Evolutionary conservation across 352 stramenopile species (phyloP).

Genomic region (Aphanomyces astaci): DNA sequence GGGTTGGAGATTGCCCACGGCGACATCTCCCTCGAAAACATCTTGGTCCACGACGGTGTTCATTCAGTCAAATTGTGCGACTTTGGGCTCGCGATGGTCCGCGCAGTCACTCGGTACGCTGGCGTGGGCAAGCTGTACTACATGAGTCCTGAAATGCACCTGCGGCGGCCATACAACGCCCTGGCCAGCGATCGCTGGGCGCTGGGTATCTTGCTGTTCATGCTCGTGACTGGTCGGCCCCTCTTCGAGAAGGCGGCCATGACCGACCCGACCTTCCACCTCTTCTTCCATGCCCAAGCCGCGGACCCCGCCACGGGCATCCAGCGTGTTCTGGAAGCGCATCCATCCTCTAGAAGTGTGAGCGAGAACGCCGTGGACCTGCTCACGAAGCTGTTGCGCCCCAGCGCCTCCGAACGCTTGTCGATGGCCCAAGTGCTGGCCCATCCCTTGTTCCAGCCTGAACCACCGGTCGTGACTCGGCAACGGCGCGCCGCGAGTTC

Average conservation of each 20-base stretch:
- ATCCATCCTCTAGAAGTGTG: neutral
- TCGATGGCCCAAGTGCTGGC: constrained; percentile 52
- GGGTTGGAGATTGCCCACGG: constrained; percentile 33
- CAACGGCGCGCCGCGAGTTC: neutral
- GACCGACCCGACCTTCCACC: constrained; percentile 1
- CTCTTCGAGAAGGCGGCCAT: constrained; percentile 16
- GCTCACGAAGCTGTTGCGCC: neutral
- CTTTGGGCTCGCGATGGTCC: constrained; percentile 34
- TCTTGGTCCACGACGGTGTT: constrained; percentile 26
- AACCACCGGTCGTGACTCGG: constrained; percentile 5
- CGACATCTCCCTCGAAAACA: constrained; percentile 56
- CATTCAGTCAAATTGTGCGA: constrained; percentile 39
- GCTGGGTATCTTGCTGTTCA: constrained; percentile 20
- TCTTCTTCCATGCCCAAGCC: constrained; percentile 16
- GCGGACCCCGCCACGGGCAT: neutral
- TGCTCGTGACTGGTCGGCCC: constrained; percentile 19
- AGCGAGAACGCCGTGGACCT: neutral
- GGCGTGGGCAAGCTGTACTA: constrained; percentile 23
- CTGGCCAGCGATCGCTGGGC: constrained; percentile 11
- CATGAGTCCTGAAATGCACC: constrained; percentile 22
- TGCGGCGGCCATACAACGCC: constrained; percentile 12
- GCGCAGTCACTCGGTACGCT: neutral
- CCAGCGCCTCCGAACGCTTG: neutral
- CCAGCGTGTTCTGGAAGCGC: neutral
- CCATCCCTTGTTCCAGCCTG: constrained; percentile 47